These are phyloP conservation scores for Danielia reshetovae DNA, from an alignment of 805 yeast species.

Conservation along the genomic window DNA sequence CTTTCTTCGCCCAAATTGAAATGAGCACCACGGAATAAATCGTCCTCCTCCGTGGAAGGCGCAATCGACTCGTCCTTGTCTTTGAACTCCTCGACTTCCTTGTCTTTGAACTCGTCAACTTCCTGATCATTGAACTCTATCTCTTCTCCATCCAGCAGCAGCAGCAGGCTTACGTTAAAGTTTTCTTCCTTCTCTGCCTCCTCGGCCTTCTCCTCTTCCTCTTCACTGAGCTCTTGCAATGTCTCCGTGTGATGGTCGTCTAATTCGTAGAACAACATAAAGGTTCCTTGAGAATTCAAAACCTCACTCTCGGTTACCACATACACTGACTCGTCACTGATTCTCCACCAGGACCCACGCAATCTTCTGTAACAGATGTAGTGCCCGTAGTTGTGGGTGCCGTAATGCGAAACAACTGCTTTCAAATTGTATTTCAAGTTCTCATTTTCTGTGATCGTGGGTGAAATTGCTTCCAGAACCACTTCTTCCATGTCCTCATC, in stretches of 20 bases:
- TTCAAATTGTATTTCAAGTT: constrained; percentile 63
- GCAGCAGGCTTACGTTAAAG: not conserved
- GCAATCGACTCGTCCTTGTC: too few species aligned
- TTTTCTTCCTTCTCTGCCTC: not conserved
- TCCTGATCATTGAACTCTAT: too few species aligned
- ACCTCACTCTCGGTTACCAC: constrained; percentile 80
- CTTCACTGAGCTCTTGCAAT: constrained; percentile 3
- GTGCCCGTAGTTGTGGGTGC: constrained; percentile 97
- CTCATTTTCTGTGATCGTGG: not conserved
- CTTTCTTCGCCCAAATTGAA: constrained; percentile 7
- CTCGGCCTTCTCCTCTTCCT: constrained; percentile 2
- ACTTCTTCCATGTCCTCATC: not conserved
- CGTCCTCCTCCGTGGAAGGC: constrained; percentile 7
- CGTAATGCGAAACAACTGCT: constrained; percentile 89
- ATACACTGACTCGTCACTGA: constrained; percentile 85
- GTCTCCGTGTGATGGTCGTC: constrained; percentile 25
- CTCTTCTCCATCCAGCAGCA: constrained; percentile 4
- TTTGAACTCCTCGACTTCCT: constrained; percentile 1
- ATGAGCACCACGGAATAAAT: constrained; percentile 9
- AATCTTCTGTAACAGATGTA: constrained; percentile 81
- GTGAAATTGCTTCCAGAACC: not conserved
- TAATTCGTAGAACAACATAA: constrained; percentile 84
- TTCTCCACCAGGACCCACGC: constrained; percentile 92
- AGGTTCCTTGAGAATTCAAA: constrained; percentile 76
- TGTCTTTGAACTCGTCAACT: too few species aligned